Percentiles rank a stretch among this genome's conserved stretches.
Evolutionary conservation across 345 rosid species (phyloP).

Genomic region (Luvunga scandens): DNA sequence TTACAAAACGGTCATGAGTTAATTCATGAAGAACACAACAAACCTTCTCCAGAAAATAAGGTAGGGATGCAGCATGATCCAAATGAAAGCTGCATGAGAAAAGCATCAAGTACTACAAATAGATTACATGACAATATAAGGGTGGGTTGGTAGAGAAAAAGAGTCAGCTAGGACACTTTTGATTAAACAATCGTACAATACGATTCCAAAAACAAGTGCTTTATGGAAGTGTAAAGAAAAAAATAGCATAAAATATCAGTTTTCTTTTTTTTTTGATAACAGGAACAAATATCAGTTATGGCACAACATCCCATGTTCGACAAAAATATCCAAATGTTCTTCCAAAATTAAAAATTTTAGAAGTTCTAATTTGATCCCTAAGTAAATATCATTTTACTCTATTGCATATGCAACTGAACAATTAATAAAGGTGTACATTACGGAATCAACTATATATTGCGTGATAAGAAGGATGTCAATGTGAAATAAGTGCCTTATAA

Average conservation of each 20-base stretch:
- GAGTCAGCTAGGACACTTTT: neutral
- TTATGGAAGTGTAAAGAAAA: neutral
- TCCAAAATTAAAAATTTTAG: neutral
- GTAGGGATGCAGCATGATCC: constrained; percentile 98
- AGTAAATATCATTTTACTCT: neutral
- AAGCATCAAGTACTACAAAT: neutral
- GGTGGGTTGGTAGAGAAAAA: neutral
- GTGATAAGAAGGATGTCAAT: constrained; percentile 84
- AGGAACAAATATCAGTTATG: neutral
- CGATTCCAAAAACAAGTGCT: neutral
- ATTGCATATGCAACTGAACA: neutral
- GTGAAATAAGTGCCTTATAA: neutral
- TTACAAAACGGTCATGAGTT: neutral
- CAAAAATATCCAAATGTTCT: neutral
- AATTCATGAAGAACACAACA: constrained; percentile 15
- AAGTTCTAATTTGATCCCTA: neutral
- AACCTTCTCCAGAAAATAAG: constrained; percentile 96
- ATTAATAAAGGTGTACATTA: neutral
- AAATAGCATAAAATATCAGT: neutral
- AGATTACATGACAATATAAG: neutral
- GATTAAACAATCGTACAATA: neutral
- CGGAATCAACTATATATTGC: constrained; percentile 42
- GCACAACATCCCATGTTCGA: neutral
- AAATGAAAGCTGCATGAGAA: constrained; percentile 84
- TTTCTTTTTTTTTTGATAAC: too few species aligned